Percentiles rank a stretch among this genome's conserved stretches.
These are phyloP conservation scores for Lipomyces kockii DNA, from an alignment of 805 yeast species.

Conservation along the genomic window DNA sequence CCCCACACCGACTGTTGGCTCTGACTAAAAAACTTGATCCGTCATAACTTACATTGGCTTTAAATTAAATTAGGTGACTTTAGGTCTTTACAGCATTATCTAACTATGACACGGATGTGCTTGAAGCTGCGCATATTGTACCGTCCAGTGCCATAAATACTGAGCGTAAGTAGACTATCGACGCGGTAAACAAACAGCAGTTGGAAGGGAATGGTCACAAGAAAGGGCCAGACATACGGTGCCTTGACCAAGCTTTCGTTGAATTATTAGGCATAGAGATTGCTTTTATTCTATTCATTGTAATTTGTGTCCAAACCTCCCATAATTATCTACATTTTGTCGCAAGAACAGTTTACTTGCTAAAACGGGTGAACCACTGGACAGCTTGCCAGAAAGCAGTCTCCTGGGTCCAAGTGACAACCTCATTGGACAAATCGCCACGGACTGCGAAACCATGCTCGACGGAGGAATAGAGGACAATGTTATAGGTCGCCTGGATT, in stretches of 20 bases:
- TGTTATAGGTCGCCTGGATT: slow-evolving; percentile 59
- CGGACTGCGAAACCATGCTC: slow-evolving; percentile 79
- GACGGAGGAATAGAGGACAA: slow-evolving; percentile 65
- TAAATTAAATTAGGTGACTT: too few relatives aligned
- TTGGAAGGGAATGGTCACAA: slow-evolving; percentile 57
- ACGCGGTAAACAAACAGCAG: slow-evolving; percentile 55
- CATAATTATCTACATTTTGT: background rate
- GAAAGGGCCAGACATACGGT: slow-evolving; percentile 60
- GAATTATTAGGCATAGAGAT: slow-evolving; percentile 22
- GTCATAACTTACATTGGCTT: too few relatives aligned
- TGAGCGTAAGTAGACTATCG: too few relatives aligned
- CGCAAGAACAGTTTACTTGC: slow-evolving; percentile 13
- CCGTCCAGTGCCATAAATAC: too few relatives aligned
- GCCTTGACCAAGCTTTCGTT: slow-evolving; percentile 47
- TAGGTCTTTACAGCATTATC: too few relatives aligned
- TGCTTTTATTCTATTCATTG: background rate
- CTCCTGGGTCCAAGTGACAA: slow-evolving; percentile 66
- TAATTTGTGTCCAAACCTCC: background rate
- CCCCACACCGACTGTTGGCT: too few relatives aligned
- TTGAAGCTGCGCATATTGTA: too few relatives aligned
- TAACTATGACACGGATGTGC: too few relatives aligned
- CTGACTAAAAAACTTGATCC: too few relatives aligned
- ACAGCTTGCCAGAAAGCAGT: slow-evolving; percentile 54
- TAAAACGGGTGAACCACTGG: slow-evolving; percentile 31
- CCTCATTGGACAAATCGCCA: slow-evolving; percentile 66